These are phyloP conservation scores for Rhamnella rubrinervis DNA, from an alignment of 331 rosid species.

Conservation along the genomic window DNA sequence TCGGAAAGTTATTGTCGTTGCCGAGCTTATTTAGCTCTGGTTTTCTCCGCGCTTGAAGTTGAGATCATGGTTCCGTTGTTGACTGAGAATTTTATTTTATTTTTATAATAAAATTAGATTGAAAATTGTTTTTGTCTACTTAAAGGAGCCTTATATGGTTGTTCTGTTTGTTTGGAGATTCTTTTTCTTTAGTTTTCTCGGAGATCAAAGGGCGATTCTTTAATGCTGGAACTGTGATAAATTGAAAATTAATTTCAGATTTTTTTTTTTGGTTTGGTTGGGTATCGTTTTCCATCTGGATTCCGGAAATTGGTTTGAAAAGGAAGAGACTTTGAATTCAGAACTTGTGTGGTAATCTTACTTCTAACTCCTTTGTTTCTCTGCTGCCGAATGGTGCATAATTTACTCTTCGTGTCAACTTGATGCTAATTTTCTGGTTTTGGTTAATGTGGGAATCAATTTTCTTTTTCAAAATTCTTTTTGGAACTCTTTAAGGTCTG, in stretches of 20 bases:
- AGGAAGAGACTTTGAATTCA: background rate
- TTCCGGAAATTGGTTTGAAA: slow-evolving; percentile 1
- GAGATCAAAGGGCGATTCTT: no score
- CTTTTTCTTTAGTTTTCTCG: background rate
- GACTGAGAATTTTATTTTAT: background rate
- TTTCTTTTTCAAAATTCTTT: background rate
- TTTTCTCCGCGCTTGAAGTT: background rate
- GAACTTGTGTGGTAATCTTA: background rate
- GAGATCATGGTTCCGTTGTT: background rate
- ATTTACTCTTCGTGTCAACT: background rate
- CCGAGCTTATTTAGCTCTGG: background rate
- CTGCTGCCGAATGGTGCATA: background rate
- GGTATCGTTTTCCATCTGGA: background rate
- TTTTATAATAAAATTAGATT: background rate
- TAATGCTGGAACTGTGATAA: background rate
- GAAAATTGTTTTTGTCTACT: background rate
- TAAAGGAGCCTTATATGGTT: background rate
- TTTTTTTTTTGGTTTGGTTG: background rate
- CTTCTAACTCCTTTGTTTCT: background rate
- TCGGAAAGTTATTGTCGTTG: background rate
- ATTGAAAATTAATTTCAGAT: background rate
- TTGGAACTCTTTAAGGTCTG: no score
- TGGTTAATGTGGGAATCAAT: background rate
- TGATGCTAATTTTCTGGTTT: background rate
- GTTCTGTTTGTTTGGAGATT: slow-evolving; percentile 5